A percentile compares a stretch with the other conserved stretches of the same genome.
phyloP scores from a whole-genome alignment of 768 basidiomycete species.

The Hebeloma cylindrosporum region DNA sequence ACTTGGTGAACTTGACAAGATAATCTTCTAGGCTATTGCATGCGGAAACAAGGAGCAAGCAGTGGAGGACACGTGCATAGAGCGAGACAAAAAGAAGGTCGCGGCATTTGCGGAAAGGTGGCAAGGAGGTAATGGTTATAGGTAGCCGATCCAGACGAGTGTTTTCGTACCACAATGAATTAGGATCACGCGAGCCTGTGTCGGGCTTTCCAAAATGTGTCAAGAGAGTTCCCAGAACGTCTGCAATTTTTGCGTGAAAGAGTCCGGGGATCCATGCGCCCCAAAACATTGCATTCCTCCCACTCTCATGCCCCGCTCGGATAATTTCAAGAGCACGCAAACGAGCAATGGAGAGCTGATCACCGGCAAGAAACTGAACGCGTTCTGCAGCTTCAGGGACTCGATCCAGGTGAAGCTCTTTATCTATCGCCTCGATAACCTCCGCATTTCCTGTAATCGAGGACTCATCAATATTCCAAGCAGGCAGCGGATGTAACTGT shows the following conservation, averaged over 20 bases:
- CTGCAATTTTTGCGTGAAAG: conserved; percentile 39
- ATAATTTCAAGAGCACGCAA: conserved; percentile 29
- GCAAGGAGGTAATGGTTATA: conserved; percentile 34
- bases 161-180: conserved; percentile 35
- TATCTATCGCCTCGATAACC: conserved; percentile 27
- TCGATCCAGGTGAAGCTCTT: conserved; percentile 24
- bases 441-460: conserved; percentile 36
- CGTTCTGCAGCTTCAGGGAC: conserved; percentile 4
- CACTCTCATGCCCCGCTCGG: conserved; percentile 32
- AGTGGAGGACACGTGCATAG: conserved; percentile 34
- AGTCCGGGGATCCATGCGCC: conserved; percentile 32
- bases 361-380: conserved; percentile 25
- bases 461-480: conserved; percentile 38
- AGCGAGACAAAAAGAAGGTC: conserved; percentile 36
- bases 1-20: conserved; percentile 7
- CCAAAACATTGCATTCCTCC: conserved; percentile 22
- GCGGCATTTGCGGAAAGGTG: conserved; percentile 33
- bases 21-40: conserved; percentile 19
- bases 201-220: conserved; percentile 33
- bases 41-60: conserved; percentile 28
- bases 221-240: conserved; percentile 27
- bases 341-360: conserved; percentile 38
- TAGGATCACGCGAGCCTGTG: conserved; percentile 31
- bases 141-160: conserved; percentile 33
- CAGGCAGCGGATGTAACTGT: conserved; percentile 25